Base-by-base conservation (phyloP, 805 yeast genomes). In the Ogataea parapolymorpha region DNA sequence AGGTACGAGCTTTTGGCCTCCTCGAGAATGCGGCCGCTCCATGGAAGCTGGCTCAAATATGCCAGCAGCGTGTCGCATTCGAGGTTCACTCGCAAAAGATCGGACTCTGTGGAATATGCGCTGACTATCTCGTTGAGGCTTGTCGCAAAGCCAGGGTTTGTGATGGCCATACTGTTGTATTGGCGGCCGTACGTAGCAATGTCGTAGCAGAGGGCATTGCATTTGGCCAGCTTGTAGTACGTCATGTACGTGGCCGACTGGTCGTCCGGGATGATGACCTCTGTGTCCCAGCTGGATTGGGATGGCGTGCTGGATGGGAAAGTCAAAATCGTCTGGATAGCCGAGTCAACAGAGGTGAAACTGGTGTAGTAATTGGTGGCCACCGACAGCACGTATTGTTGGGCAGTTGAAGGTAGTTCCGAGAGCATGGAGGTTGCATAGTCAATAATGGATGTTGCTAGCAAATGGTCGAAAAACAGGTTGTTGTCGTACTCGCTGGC, bases 191-290 rank as follows among this genome's bases (percentile, higher is more conserved):
- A 39, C 6, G 44, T 33, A n/a, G 31, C 29, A 7, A 37, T 32
- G 24, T 44, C 48, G 29, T 28, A 37, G 13, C 37, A 35, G 10
- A 44, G 14, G 12, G 48, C 48, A 28, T 40, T 40, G 31, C 48
- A 44, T 20, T 32, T 15, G 18, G 48, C 48, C 25, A 39, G 23
- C 17, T 39, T 36, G 39, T 44, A 44, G 20, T 31, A 29, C 11
- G 32, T 16, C n/a, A 31, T 7, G 30, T 32, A 32, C 2, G 35
- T 30, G 5, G 33, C 35, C n/a, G 37, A 28, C 16, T 31, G 28
- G 26, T 36, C 29, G 14, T 25, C 26, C 6, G 40, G 41, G 13
- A 44, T 36, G 23, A 44, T 39, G 10, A 44, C 33, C 17, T 44
- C 48, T 8, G 48, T 44, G 22, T 44, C 42, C 37, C 38, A 41